phyloP scores from a whole-genome alignment of 176 grass and related monocot genomes.

The Tuctoria greenei region DNA sequence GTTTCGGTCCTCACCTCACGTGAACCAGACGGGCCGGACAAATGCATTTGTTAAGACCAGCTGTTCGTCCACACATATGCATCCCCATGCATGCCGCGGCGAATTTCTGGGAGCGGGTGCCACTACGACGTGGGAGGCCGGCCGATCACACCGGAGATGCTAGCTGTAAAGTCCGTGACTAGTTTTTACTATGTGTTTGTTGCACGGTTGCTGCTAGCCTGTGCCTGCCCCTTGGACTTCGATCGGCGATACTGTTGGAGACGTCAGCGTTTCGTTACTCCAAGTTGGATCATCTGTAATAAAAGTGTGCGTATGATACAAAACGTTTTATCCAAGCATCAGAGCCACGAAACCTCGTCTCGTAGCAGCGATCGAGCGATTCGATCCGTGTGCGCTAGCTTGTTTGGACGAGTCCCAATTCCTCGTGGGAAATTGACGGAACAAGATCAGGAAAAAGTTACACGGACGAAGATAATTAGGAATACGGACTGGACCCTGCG shows the following conservation, averaged over 20 bases:
- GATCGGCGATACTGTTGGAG: too few species aligned
- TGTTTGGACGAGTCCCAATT: not conserved
- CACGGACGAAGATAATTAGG: not conserved
- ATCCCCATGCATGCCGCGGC: not conserved
- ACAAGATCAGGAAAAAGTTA: not conserved
- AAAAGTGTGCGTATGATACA: not conserved
- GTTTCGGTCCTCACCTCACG: conserved; percentile 29
- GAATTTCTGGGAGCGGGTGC: conserved; percentile 36
- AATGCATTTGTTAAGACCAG: conserved; percentile 15
- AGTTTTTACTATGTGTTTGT: too few species aligned
- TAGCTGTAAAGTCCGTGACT: too few species aligned
- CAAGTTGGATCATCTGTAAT: too few species aligned
- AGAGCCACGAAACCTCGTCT: not conserved
- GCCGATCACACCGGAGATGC: too few species aligned
- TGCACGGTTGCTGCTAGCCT: too few species aligned
- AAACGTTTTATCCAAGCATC: not conserved
- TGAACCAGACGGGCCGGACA: conserved; percentile 31
- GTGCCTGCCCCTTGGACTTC: too few species aligned
- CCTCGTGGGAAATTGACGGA: not conserved
- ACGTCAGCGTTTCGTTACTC: too few species aligned
- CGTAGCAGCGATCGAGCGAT: not conserved
- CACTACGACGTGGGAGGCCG: too few species aligned
- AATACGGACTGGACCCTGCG: not conserved
- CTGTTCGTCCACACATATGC: not conserved
- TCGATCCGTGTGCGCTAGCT: not conserved